Conservation (phyloP, 176 grass and related monocot genomes). For the Oryza meridionalis region DNA sequence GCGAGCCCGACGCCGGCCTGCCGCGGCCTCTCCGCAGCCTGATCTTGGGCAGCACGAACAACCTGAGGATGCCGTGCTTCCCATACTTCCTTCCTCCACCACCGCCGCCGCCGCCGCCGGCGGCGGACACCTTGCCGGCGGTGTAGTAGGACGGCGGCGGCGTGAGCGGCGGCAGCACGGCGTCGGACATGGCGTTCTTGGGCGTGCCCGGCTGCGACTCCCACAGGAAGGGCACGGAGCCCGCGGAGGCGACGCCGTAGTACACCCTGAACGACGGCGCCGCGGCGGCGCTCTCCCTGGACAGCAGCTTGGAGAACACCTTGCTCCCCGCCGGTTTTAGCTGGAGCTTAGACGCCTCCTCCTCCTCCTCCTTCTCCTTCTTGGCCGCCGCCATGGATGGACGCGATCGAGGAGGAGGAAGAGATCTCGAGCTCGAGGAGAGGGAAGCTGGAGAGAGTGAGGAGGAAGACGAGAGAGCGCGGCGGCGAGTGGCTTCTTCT, state of each 20-base stretch:
- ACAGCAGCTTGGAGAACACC: constrained; percentile 60
- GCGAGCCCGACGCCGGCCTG: constrained; percentile 25
- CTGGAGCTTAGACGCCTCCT: constrained; percentile 20
- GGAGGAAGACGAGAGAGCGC: neutral
- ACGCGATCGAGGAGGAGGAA: neutral
- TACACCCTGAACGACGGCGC: constrained; percentile 82
- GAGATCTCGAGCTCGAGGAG: neutral
- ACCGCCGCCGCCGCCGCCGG: neutral
- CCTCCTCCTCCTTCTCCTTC: constrained; percentile 31
- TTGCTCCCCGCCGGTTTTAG: constrained; percentile 48
- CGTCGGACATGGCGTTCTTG: constrained; percentile 46
- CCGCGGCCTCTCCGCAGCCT: constrained; percentile 24
- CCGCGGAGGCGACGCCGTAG: constrained; percentile 72
- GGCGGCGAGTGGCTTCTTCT: constrained; percentile 26
- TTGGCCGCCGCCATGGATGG: constrained; percentile 31
- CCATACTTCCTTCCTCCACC: constrained; percentile 29
- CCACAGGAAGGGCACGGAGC: constrained; percentile 81
- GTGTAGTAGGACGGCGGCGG: constrained; percentile 81
- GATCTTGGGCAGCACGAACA: constrained; percentile 60
- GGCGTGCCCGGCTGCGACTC: constrained; percentile 90
- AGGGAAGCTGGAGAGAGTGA: neutral
- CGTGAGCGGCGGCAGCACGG: constrained; percentile 51
- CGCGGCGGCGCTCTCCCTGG: constrained; percentile 51
- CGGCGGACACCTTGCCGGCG: neutral
- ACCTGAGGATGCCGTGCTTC: constrained; percentile 50